Evolutionary conservation across 1,284 basidiomycete genomes (phyloP), one percentile per base, ranked within the genome.

Genomic region (Ceraceosorus guamensis): DNA sequence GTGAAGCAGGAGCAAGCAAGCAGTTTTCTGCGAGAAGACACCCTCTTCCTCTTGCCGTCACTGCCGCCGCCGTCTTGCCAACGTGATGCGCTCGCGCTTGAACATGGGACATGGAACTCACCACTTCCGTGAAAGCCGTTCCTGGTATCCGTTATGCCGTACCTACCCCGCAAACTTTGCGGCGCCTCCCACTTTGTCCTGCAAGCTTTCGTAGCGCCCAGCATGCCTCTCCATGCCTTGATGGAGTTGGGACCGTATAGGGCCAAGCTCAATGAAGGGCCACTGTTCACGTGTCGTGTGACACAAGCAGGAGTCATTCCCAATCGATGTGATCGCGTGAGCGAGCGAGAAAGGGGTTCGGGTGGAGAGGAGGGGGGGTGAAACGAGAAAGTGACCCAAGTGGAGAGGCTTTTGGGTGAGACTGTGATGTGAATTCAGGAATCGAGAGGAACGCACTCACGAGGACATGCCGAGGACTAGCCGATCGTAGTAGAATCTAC

Each of bases 121-220:
- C 62, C 63, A 11, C 57, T 62, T 2, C 73, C 73, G 33, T 76
- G 73, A 41, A 76, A 76, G 2, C 66, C 72, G 46, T 76, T 76
- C 0, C 72, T 53, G 6, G 72, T 75, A 46, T 76, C 73, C 1
- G 68, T 68, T 2, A 74, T 50, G 0, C 73, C 73, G 41, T 70
- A 71, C 8, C 59, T 39, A 2, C 69, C 63, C 5, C 73, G 55
- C 3, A 76, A 51, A 14, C 57, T 57, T 4, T 43, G 8, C 1
- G 68, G 63, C 7, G 61, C 41, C 13, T 71, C 63, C 54, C 61
- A 73, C 32, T 70, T 72, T 10, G 59, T 53, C 35, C 56, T 60
- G 4, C 5, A 76, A 2, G 69, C 72, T 37, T 76, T 75, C 1
- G 73, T 76, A 0, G 73, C 66, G 2, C 73, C 73, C 1, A 75